phyloP scores from a whole-genome alignment of 176 grass and related monocot species.

The Saccharum officinarum region DNA sequence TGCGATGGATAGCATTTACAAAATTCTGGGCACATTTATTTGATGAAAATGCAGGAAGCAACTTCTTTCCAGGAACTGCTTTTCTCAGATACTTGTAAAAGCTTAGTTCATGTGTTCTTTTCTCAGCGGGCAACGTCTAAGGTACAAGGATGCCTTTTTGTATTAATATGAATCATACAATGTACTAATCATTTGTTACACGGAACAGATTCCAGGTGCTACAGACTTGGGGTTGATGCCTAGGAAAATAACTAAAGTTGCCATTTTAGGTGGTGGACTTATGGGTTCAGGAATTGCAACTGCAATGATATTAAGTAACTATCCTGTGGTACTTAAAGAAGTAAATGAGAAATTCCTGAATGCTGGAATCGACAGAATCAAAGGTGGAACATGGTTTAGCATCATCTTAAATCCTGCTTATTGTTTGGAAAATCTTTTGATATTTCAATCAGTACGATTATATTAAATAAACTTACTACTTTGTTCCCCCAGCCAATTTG shows the following conservation, averaged over 20 bases:
- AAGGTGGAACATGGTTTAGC: conserved; percentile 50
- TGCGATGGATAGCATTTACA: not conserved
- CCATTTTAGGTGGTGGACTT: conserved; percentile 84
- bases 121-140: conserved; percentile 86
- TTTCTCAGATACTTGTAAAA: conserved; percentile 94
- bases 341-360: conserved; percentile 77
- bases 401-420: not conserved
- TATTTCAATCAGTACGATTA: not conserved
- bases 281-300: conserved; percentile 98
- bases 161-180: conserved; percentile 29
- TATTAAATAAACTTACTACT: conserved; percentile 3
- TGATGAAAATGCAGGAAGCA: conserved; percentile 71
- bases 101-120: conserved; percentile 87
- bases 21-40: conserved; percentile 30
- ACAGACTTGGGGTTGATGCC: conserved; percentile 78
- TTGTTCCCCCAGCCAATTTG: conserved; percentile 67
- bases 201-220: conserved; percentile 71
- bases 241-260: conserved; percentile 74
- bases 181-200: conserved; percentile 27
- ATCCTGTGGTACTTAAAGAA: conserved; percentile 91
- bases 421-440: not conserved
- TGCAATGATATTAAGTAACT: conserved; percentile 80
- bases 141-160: conserved; percentile 40
- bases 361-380: conserved; percentile 77
- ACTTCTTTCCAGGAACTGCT: conserved; percentile 66